Percentiles rank a stretch among this genome's conserved stretches.
These are phyloP conservation scores for Leccinum pachyderme DNA, from an alignment of 1,284 basidiomycete species.

Conservation along the genomic window DNA sequence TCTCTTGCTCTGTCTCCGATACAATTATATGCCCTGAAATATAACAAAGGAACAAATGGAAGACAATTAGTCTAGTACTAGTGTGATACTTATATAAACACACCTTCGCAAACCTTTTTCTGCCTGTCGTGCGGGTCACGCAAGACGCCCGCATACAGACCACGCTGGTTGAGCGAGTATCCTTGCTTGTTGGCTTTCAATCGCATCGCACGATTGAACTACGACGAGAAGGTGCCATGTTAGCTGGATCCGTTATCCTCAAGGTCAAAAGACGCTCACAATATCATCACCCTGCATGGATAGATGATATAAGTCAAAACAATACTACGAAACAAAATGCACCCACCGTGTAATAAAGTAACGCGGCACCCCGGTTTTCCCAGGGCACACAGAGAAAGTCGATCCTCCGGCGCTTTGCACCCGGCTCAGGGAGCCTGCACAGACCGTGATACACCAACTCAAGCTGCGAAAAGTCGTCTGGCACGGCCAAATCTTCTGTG, in stretches of 20 bases:
- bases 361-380: conserved; percentile 73
- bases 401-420: conserved; percentile 65
- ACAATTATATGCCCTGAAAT: conserved; percentile 70
- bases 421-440: conserved; percentile 48
- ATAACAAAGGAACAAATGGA: not conserved
- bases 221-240: not conserved
- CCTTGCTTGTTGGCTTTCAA: conserved; percentile 81
- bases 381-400: conserved; percentile 82
- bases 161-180: conserved; percentile 84
- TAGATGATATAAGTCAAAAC: not conserved
- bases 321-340: not conserved
- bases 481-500: conserved; percentile 74
- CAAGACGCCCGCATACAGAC: conserved; percentile 71
- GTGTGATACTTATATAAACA: too few species aligned
- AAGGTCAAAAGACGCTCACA: conserved; percentile 42
- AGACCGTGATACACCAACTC: conserved; percentile 83
- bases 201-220: conserved; percentile 91
- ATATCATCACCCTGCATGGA: conserved; percentile 71
- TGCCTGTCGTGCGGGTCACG: conserved; percentile 61
- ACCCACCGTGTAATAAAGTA: conserved; percentile 85
- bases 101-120: conserved; percentile 61
- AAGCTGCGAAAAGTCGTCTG: conserved; percentile 62
- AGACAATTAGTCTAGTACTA: not conserved
- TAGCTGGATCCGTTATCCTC: not conserved
- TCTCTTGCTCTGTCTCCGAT: conserved; percentile 81